Conservation (phyloP, 2,329 filamentous ascomycete genomes). For the Aureobasidium lini region DNA sequence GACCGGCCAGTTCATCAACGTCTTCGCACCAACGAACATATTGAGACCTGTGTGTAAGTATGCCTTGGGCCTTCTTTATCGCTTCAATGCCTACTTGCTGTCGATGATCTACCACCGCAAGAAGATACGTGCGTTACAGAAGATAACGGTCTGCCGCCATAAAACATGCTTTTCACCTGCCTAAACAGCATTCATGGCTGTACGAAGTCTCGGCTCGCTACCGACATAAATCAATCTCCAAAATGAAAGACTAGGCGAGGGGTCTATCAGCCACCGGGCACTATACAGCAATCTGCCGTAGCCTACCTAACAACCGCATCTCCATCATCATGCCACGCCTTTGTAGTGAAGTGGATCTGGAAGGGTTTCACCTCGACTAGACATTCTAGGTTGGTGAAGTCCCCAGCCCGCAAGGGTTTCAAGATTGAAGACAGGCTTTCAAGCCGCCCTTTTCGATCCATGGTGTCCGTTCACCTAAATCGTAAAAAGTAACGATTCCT, state of each 20-base stretch:
- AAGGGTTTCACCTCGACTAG: neutral
- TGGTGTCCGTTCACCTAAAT: neutral
- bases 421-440: neutral
- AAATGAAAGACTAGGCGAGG: neutral
- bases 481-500: neutral
- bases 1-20: neutral
- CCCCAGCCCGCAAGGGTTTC: neutral
- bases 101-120: neutral
- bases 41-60: neutral
- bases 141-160: neutral
- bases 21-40: neutral
- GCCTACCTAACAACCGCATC: neutral
- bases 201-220: neutral
- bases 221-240: neutral
- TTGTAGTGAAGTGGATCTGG: neutral
- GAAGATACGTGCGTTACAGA: neutral
- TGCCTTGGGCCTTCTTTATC: neutral
- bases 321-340: neutral
- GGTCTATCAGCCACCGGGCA: neutral
- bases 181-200: neutral
- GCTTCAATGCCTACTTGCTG: neutral
- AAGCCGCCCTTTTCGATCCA: neutral
- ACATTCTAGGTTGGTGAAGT: neutral
- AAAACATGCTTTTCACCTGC: neutral
- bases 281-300: slow-evolving; percentile 7